Evolutionary conservation across 129 eudicot species (phyloP), one percentile per base, ranked within the genome.

Genomic region (Lactuca sativa): DNA sequence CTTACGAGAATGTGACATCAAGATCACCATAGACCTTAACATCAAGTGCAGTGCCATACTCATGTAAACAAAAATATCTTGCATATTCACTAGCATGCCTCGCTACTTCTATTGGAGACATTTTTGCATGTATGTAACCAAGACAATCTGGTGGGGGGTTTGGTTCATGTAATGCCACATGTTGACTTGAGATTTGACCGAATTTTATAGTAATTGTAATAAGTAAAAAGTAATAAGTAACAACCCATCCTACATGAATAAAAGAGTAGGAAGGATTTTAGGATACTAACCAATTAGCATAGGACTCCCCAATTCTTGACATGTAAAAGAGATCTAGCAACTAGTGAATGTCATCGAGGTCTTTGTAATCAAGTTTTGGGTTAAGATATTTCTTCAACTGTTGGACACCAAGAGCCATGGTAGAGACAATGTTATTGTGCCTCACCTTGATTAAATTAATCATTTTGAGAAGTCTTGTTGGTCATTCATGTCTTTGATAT

Each of bases 251-350:
- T 10, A 10, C 11, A 11, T 10, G 4, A 18, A 18, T 18, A 1
- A 18, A 18, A 18, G 21, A 18, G 21, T 18, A 18, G 21, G 21
- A 18, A 18, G 21, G 52, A 44, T n/a, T 41, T 41, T 41, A 70
- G 25, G 53, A 65, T 18, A 54, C 90, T 81, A 75, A 93, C 98
- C 98, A 61, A 93, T 89, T 49, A 93, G 95, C 98, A 93, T 93
- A 30, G 97, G 85, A 15, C 89, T 93, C n/a, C 98, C 98, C n/a
- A 61, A 93, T 93, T 78, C 98, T 89, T 49, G 98, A 86, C 97
- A 93, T 85, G 57, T 93, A 93, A 78, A 93, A 93, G 43, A 97
- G 97, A 66, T 93, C 98, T 4, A 93, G 86, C 71, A 93, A 93
- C 82, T 93, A 88, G 72, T 93, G 98, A 64, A 93, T 85, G 70